Conservation (phyloP, 495 filamentous ascomycete genomes). For the Tuber aestivum region DNA sequence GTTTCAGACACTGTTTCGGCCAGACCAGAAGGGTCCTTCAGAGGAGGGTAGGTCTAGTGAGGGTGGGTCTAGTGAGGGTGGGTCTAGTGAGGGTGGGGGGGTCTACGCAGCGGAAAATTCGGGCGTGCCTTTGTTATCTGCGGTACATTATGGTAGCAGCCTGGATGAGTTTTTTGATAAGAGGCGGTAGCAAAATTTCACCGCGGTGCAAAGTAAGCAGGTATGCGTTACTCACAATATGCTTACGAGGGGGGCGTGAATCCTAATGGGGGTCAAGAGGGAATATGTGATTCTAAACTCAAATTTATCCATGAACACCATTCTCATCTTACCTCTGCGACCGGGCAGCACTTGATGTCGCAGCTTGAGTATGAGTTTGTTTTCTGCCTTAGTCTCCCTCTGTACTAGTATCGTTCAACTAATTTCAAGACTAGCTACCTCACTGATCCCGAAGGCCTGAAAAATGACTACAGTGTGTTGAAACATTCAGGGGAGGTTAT, state of each 20-base stretch:
- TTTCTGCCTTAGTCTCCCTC: background rate
- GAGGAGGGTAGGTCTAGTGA: slow-evolving; percentile 23
- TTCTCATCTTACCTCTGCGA: slow-evolving; percentile 61
- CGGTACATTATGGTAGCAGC: slow-evolving; percentile 10
- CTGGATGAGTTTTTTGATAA: slow-evolving; percentile 28
- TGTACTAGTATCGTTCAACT: background rate
- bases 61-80: slow-evolving; percentile 16
- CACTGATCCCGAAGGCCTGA: slow-evolving; percentile 66
- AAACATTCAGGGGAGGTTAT: no score
- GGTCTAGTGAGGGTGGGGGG: slow-evolving; percentile 13
- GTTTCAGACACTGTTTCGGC: slow-evolving; percentile 60
- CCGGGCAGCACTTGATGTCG: slow-evolving; percentile 66
- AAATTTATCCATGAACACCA: slow-evolving; percentile 75
- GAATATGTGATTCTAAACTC: slow-evolving; percentile 30
- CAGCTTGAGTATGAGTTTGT: slow-evolving; percentile 68
- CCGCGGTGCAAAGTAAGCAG: slow-evolving; percentile 26
- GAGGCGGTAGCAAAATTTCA: slow-evolving; percentile 33
- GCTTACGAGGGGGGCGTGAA: background rate
- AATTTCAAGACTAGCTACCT: slow-evolving; percentile 52
- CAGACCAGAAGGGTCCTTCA: slow-evolving; percentile 47
- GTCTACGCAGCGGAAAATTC: slow-evolving; percentile 1
- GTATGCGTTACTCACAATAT: slow-evolving; percentile 5
- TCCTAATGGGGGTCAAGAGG: slow-evolving; percentile 12
- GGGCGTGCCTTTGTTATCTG: slow-evolving; percentile 7
- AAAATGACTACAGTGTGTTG: slow-evolving; percentile 65